These are phyloP conservation scores for Aureoboletus auriporus DNA, from an alignment of 768 basidiomycete genomes.

Conservation along the genomic window DNA sequence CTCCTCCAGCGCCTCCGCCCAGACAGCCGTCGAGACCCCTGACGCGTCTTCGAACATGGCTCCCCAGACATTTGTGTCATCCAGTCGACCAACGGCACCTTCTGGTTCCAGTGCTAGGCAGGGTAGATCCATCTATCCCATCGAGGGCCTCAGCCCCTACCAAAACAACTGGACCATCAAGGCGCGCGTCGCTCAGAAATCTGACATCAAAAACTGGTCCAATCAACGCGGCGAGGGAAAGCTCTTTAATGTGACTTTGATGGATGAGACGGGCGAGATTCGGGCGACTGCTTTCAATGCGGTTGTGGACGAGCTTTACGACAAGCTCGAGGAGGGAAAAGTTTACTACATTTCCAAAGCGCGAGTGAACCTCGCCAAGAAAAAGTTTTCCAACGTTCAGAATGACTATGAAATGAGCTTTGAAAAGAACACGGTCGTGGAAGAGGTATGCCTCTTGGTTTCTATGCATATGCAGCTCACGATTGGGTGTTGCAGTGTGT, in stretches of 20 bases:
- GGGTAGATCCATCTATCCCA: conserved; percentile 58
- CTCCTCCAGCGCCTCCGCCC: conserved; percentile 28
- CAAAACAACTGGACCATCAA: conserved; percentile 99
- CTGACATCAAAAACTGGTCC: conserved; percentile 85
- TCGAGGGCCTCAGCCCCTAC: conserved; percentile 92
- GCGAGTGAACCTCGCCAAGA: conserved; percentile 92
- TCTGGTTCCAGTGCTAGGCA: conserved; percentile 13
- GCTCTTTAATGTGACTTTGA: conserved; percentile 85
- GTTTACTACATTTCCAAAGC: conserved; percentile 91
- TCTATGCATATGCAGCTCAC: not conserved
- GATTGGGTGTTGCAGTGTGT: conserved; percentile 54
- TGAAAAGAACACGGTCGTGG: conserved; percentile 80
- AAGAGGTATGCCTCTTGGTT: conserved; percentile 54
- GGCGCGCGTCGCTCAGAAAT: conserved; percentile 86
- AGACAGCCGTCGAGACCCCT: conserved; percentile 19
- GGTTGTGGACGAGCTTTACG: conserved; percentile 77
- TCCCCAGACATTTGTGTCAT: conserved; percentile 23
- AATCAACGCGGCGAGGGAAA: conserved; percentile 92
- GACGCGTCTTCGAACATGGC: conserved; percentile 28
- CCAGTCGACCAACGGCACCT: conserved; percentile 13
- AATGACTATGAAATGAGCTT: conserved; percentile 93
- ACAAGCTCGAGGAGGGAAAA: conserved; percentile 85
- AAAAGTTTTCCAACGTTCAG: conserved; percentile 85
- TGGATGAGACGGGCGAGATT: conserved; percentile 95
- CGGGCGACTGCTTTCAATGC: conserved; percentile 88